phyloP scores from a whole-genome alignment of 306 rosid species.

The Fragaria vesca region DNA sequence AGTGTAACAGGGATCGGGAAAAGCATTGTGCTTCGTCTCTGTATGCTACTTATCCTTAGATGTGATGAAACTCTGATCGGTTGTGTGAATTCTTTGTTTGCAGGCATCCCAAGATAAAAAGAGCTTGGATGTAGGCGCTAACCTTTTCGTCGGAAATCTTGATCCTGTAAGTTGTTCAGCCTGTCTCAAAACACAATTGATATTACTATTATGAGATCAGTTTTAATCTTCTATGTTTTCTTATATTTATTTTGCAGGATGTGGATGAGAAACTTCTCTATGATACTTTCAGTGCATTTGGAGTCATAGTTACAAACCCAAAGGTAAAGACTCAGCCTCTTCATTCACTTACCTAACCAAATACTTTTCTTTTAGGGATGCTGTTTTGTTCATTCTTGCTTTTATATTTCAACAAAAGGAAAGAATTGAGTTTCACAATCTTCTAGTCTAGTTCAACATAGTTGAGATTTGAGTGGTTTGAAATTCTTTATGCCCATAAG shows the following conservation, averaged over 20 bases:
- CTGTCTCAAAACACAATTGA: conserved; percentile 2
- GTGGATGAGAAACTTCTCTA: conserved; percentile 96
- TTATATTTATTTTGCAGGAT: conserved; percentile 54
- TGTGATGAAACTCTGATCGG: not conserved
- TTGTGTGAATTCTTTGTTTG: conserved; percentile 19
- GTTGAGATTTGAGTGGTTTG: not conserved
- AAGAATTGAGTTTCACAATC: not conserved
- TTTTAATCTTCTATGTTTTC: conserved; percentile 5
- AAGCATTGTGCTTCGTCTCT: not conserved
- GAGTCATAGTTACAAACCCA: conserved; percentile 95
- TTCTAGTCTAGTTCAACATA: not conserved
- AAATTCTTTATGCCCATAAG: not conserved
- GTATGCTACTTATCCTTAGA: not conserved
- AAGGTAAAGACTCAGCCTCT: conserved; percentile 51
- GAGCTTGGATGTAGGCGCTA: conserved; percentile 96
- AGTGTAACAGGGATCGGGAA: not conserved
- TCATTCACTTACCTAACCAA: not conserved
- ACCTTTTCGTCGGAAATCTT: conserved; percentile 93
- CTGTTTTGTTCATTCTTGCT: not conserved
- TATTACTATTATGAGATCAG: not conserved
- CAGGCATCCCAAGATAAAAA: conserved; percentile 99
- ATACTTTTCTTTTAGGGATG: not conserved
- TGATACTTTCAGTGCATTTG: conserved; percentile 98
- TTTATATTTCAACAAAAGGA: not conserved
- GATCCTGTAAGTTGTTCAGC: conserved; percentile 68